A percentile compares a stretch with the other conserved stretches of the same genome.
phyloP scores from a whole-genome alignment of 2,329 filamentous ascomycete genomes.

The Zymoseptoria ardabiliae region DNA sequence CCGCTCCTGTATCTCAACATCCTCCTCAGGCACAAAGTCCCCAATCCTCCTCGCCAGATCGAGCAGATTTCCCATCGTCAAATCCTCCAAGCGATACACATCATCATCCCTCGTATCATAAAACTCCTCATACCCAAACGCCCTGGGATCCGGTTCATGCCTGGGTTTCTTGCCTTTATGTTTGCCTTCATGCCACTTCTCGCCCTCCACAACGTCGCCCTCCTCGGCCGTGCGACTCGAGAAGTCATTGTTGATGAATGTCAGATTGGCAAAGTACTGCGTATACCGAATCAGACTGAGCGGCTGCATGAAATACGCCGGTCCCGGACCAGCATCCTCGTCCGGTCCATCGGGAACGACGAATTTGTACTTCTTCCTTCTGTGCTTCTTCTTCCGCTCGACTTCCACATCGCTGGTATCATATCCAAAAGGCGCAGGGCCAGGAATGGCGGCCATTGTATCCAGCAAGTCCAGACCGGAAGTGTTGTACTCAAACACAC shows the following conservation, averaged over 20 bases:
- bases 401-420: conserved; percentile 29
- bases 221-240: conserved; percentile 10
- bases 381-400: conserved; percentile 39
- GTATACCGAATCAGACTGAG: conserved; percentile 73
- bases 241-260: conserved; percentile 71
- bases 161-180: conserved; percentile 51
- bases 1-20: conserved; percentile 20
- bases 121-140: conserved; percentile 71
- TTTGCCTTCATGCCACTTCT: conserved; percentile 57
- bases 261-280: conserved; percentile 94
- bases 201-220: conserved; percentile 26
- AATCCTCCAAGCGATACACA: conserved; percentile 66
- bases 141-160: conserved; percentile 48
- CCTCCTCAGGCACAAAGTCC: conserved; percentile 34
- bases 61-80: conserved; percentile 77
- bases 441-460: conserved; percentile 9
- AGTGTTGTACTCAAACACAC: conserved; percentile 86
- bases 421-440: conserved; percentile 9
- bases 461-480: conserved; percentile 55
- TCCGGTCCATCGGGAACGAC: conserved; percentile 62
- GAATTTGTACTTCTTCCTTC: conserved; percentile 43
- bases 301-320: conserved; percentile 80
- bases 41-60: conserved; percentile 75
- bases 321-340: conserved; percentile 66
- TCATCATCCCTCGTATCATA: conserved; percentile 77